Conservation (phyloP, 108 stramenopile genomes). For the Pseudonitzschia delicatissima region DNA sequence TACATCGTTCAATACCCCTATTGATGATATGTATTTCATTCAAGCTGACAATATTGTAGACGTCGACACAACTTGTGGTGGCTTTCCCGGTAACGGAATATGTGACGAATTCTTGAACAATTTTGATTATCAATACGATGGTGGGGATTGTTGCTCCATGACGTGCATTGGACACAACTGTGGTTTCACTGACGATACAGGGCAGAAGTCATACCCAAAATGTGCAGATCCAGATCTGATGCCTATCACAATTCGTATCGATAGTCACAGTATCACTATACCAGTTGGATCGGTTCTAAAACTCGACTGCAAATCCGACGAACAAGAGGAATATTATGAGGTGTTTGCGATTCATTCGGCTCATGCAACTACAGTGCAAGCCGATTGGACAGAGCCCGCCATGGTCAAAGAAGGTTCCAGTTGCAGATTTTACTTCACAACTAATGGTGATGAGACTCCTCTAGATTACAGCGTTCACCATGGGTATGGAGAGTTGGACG, state of each 20-base stretch:
- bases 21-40: too few relatives aligned
- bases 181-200: not conserved
- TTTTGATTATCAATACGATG: not conserved
- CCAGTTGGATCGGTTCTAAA: not conserved
- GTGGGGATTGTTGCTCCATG: conserved; percentile 1
- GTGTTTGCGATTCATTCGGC: not conserved
- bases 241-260: not conserved
- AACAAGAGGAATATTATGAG: not conserved
- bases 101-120: not conserved
- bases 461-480: too few relatives aligned
- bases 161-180: not conserved
- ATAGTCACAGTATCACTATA: too few relatives aligned
- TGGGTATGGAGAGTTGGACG: too few relatives aligned
- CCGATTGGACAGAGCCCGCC: not conserved
- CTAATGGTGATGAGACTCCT: too few relatives aligned
- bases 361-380: not conserved
- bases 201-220: not conserved
- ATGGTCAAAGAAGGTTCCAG: not conserved
- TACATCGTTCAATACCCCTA: too few relatives aligned
- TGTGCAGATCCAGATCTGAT: not conserved
- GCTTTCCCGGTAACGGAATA: not conserved
- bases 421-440: not conserved
- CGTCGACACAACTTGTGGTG: too few relatives aligned
- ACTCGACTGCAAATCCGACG: not conserved
- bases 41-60: too few relatives aligned